A percentile compares a stretch with the other conserved stretches of the same genome.
Conservation (phyloP, 495 filamentous ascomycete species). For the Pseudevernia furfuracea region DNA sequence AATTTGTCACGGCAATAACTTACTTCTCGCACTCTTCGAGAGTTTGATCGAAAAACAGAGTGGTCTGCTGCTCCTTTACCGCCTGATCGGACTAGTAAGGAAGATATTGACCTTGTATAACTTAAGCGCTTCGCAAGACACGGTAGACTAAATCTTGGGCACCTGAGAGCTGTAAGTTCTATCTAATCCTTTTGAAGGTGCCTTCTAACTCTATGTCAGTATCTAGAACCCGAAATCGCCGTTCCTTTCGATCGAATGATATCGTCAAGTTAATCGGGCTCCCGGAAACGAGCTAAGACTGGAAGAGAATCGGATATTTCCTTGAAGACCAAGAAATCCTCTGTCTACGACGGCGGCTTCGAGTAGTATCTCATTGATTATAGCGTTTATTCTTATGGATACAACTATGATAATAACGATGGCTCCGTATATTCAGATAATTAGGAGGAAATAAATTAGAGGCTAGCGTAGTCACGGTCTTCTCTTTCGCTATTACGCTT, state of each 20-base stretch:
- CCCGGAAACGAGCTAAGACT: background rate
- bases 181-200: background rate
- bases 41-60: conserved; percentile 22
- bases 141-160: conserved; percentile 25
- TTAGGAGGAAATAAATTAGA: background rate
- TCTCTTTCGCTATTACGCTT: background rate
- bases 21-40: conserved; percentile 16
- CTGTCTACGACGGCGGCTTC: background rate
- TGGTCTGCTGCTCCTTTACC: conserved; percentile 10
- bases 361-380: conserved; percentile 2
- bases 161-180: conserved; percentile 25
- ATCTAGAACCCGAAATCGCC: background rate
- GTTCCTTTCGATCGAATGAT: background rate
- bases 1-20: background rate
- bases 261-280: background rate
- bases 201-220: background rate
- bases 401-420: background rate
- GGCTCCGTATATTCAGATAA: background rate
- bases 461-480: background rate
- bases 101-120: conserved; percentile 18
- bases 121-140: conserved; percentile 28
- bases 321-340: background rate
- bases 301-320: conserved; percentile 3
- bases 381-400: conserved; percentile 6
- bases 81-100: conserved; percentile 14